Evolutionary conservation across 345 rosid species (phyloP).

Genomic region (Atalantia buxifolia): DNA sequence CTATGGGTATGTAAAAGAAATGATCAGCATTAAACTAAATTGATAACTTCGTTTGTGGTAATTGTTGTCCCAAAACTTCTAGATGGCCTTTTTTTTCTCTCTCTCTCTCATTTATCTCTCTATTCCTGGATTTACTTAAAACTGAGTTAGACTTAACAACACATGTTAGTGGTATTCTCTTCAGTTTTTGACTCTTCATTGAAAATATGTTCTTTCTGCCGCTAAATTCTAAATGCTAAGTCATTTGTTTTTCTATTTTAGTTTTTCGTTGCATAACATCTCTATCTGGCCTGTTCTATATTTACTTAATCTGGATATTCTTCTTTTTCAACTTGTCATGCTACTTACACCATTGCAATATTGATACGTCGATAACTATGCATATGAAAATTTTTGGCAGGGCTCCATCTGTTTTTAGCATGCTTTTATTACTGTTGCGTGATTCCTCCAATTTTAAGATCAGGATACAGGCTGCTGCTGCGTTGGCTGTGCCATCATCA

Average conservation of each 20-base stretch:
- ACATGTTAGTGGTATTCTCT: neutral
- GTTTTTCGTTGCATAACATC: neutral
- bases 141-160: neutral
- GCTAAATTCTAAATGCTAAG: neutral
- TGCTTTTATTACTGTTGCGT: conserved; percentile 71
- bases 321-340: neutral
- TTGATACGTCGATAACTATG: neutral
- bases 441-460: conserved; percentile 93
- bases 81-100: neutral
- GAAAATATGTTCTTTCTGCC: conserved; percentile 1
- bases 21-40: neutral
- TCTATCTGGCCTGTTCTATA: neutral
- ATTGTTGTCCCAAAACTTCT: neutral
- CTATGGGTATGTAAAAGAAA: neutral
- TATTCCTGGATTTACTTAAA: neutral
- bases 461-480: conserved; percentile 97
- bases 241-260: neutral
- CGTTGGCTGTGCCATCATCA: conserved; percentile 79
- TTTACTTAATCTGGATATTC: neutral
- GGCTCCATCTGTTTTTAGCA: conserved; percentile 88
- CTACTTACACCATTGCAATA: neutral
- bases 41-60: neutral
- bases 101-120: neutral
- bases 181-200: neutral
- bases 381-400: conserved; percentile 34